Evolutionary conservation across 352 stramenopile species (phyloP).

Genomic region (Phytopythium cucurbitacearum): DNA sequence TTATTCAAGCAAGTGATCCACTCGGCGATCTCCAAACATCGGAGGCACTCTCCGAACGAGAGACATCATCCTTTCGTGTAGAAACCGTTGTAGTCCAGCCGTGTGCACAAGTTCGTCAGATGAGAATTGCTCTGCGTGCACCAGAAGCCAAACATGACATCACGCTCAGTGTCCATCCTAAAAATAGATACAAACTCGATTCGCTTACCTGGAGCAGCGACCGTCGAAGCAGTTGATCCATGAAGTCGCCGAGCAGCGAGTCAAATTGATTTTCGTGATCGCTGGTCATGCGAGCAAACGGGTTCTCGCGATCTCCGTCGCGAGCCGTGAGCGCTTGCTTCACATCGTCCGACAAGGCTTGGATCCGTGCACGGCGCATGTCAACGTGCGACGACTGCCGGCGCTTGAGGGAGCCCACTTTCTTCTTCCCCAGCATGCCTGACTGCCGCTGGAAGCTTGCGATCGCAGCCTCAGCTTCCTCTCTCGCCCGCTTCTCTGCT

Average conservation of each 20-base stretch:
- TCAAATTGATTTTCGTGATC: constrained; percentile 87
- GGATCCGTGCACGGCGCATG: constrained; percentile 73
- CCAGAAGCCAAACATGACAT: not conserved
- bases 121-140: constrained; percentile 54
- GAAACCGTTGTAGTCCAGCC: constrained; percentile 65
- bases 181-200: not conserved
- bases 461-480: constrained; percentile 74
- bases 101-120: constrained; percentile 58
- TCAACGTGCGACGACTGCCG: constrained; percentile 74
- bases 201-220: constrained; percentile 70
- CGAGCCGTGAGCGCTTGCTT: constrained; percentile 64
- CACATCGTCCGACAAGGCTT: constrained; percentile 76
- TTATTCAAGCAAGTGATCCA: too few species aligned
- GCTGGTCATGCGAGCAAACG: constrained; percentile 70
- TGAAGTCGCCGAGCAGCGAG: constrained; percentile 82
- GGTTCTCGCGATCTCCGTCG: constrained; percentile 64
- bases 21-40: too few species aligned
- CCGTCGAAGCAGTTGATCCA: constrained; percentile 83
- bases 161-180: not conserved
- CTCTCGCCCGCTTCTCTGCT: constrained; percentile 72
- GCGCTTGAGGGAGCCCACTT: constrained; percentile 43
- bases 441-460: constrained; percentile 53
- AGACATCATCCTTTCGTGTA: constrained; percentile 35
- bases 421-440: constrained; percentile 48
- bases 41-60: too few species aligned